Evolutionary conservation across 1,139 yeast species (phyloP).

Genomic region (Pichia sp.): DNA sequence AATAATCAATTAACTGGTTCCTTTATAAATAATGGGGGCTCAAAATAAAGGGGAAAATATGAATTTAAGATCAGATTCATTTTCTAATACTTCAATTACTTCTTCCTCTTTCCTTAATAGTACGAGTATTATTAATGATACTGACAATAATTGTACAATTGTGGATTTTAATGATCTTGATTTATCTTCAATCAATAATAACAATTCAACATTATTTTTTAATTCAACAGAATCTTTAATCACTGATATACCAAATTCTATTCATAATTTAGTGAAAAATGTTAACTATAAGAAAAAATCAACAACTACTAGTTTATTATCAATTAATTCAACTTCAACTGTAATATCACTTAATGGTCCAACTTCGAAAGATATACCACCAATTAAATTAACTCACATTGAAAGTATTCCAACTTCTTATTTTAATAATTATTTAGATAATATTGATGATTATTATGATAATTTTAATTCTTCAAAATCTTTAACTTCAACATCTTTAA

Average conservation of each 20-base stretch:
- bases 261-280: conserved; percentile 39
- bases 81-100: conserved; percentile 2
- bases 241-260: conserved; percentile 8
- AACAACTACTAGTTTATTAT: conserved; percentile 25
- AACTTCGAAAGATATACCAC: conserved; percentile 78
- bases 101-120: conserved; percentile 7
- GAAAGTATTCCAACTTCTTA: conserved; percentile 44
- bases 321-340: conserved; percentile 28
- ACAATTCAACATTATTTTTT: conserved; percentile 1
- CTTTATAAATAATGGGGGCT: background rate
- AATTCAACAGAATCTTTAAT: conserved; percentile 7
- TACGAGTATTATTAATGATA: background rate
- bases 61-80: background rate
- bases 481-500: conserved; percentile 45
- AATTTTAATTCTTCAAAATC: conserved; percentile 44
- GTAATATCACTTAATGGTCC: conserved; percentile 55
- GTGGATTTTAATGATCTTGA: background rate
- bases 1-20: no score
- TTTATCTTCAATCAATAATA: background rate
- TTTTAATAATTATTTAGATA: conserved; percentile 43
- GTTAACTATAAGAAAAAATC: conserved; percentile 42
- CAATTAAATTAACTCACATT: conserved; percentile 60
- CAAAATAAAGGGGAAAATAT: background rate
- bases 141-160: background rate
- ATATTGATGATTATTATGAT: conserved; percentile 48